Evolutionary conservation across 257 asterid genomes (phyloP), one percentile per base, ranked within the genome.

Genomic region (Marsdenia floribunda): DNA sequence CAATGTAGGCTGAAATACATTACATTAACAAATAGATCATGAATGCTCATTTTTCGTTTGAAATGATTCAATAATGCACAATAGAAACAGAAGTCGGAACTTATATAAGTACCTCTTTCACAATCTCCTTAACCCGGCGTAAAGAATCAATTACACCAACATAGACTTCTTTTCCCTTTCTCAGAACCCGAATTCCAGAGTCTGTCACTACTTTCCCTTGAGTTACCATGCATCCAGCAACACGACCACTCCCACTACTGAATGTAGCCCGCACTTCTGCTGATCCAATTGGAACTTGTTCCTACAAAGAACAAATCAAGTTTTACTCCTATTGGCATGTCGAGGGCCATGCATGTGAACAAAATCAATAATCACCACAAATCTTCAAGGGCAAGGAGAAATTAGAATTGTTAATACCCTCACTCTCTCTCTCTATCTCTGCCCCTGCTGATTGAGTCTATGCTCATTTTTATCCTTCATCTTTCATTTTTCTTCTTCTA

Each of bases 181-280:
- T 88, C 57, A 76, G 58, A 55, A 92, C 97, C 71, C 96, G 93
- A 76, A 95, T 79, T 60, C 99, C 99, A 80, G 90, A 92, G 70
- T 81, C 97, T 84, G 89, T 88, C 73, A 82, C 96, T 60, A 95
- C 75, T 85, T 92, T 95, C 52, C 99, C 99, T 77, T 95, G 98
- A 0, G 88, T 89, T 38, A 91, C 93, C 94, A 92, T 90, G 87
- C 99, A 92, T 67, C 99, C 99, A 77, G 99, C 99, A 78, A 89
- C 99, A 49, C 93, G 91, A 14, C 97, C 97, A 77, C 99, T 95
- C 80, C 99, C 99, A 68, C 98, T 95, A 81, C 89, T 92, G 84
- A 95, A 95, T 67, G 93, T 96, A 1, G 96, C 96, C 80, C 99
- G 91, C 72, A 95, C 94, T 76, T 89, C 96, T 46, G 97, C 99